phyloP scores from a whole-genome alignment of 495 filamentous ascomycete genomes.

The Hyaloscypha finlandica region DNA sequence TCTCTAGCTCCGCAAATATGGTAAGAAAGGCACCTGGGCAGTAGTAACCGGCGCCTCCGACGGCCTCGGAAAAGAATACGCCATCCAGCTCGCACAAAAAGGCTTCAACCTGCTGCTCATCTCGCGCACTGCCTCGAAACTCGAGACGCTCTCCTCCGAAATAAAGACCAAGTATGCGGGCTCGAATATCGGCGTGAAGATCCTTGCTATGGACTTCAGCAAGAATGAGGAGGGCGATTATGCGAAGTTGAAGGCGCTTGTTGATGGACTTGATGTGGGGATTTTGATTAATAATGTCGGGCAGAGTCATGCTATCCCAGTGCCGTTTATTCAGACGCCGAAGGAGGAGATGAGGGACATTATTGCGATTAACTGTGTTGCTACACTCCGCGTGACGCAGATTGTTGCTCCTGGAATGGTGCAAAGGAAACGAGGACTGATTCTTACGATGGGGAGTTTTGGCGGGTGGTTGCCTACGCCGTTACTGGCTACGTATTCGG shows the following conservation, averaged over 20 bases:
- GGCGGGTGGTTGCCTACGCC: constrained; percentile 89
- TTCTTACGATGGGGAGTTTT: constrained; percentile 97
- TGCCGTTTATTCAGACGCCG: constrained; percentile 79
- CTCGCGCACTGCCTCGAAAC: constrained; percentile 89
- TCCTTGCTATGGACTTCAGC: constrained; percentile 88
- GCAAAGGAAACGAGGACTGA: constrained; percentile 78
- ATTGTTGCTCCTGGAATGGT: constrained; percentile 84
- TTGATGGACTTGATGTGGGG: constrained; percentile 75
- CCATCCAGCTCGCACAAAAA: constrained; percentile 82
- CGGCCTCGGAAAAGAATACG: constrained; percentile 96
- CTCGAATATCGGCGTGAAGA: constrained; percentile 62
- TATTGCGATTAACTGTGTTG: constrained; percentile 90
- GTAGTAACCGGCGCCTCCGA: constrained; percentile 95
- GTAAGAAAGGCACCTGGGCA: constrained; percentile 90
- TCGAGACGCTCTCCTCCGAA: constrained; percentile 73
- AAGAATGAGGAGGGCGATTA: constrained; percentile 76
- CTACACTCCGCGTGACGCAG: constrained; percentile 83
- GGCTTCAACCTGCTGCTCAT: constrained; percentile 94
- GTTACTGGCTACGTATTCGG: constrained; percentile 93
- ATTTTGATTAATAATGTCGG: constrained; percentile 98
- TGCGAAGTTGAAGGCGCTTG: constrained; percentile 62
- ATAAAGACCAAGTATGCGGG: constrained; percentile 64
- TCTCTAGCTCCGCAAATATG: constrained; percentile 81
- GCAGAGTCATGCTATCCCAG: constrained; percentile 87
- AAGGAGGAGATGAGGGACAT: constrained; percentile 82